Conservation (phyloP, 164 flowering plant genomes). For the Stephania japonica region DNA sequence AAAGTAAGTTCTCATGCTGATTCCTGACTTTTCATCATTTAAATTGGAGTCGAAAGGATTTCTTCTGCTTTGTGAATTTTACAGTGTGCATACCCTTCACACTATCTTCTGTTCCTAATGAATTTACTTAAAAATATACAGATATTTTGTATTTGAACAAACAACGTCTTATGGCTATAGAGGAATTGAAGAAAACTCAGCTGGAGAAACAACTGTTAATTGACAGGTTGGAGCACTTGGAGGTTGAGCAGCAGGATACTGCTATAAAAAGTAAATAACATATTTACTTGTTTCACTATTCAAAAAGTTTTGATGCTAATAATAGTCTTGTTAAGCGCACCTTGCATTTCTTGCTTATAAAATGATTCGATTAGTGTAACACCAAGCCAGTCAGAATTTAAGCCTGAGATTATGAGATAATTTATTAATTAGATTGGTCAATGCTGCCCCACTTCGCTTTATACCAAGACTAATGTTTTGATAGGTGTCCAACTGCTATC, state of each 20-base stretch:
- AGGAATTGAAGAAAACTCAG: slow-evolving; percentile 49
- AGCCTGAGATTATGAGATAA: too few relatives aligned
- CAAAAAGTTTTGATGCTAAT: neutral
- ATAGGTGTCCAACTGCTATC: neutral
- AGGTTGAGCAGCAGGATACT: slow-evolving; percentile 27
- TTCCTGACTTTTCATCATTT: neutral
- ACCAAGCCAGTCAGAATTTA: neutral
- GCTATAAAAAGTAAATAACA: slow-evolving; percentile 29
- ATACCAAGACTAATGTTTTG: too few relatives aligned
- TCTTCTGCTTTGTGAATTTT: neutral
- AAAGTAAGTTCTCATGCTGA: slow-evolving; percentile 35
- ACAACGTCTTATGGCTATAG: slow-evolving; percentile 59
- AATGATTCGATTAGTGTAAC: neutral
- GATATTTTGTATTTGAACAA: slow-evolving; percentile 65
- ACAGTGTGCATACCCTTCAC: neutral
- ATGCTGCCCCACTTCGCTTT: too few relatives aligned
- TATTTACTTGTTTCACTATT: neutral
- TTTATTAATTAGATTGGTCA: too few relatives aligned
- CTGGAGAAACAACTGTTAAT: slow-evolving; percentile 45
- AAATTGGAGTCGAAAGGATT: neutral
- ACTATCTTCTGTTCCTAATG: slow-evolving; percentile 8
- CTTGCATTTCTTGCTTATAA: neutral
- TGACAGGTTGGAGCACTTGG: slow-evolving; percentile 42
- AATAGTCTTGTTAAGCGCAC: slow-evolving; percentile 2
- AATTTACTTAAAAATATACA: slow-evolving; percentile 20